A percentile compares a stretch with the other conserved stretches of the same genome.
Evolutionary conservation across 2,329 filamentous ascomycete genomes (phyloP).

Genomic region (Aspergillus felis): DNA sequence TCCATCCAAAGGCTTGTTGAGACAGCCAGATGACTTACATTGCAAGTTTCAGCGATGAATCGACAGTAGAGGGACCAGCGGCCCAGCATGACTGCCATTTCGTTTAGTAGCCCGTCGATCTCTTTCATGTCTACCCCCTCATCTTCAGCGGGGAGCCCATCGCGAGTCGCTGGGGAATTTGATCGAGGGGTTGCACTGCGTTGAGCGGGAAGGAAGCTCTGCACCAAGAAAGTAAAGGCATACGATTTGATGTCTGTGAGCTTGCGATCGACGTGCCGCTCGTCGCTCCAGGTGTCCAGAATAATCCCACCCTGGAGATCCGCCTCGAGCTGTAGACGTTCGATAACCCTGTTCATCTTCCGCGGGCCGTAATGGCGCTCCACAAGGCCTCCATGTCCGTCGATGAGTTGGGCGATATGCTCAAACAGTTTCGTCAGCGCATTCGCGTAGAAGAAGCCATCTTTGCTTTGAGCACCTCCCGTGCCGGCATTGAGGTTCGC

Average conservation of each 20-base stretch:
- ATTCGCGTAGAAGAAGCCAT: constrained; percentile 87
- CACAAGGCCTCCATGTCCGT: constrained; percentile 83
- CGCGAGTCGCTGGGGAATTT: constrained; percentile 68
- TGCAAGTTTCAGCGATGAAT: constrained; percentile 83
- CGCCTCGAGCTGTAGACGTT: constrained; percentile 86
- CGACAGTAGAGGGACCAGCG: constrained; percentile 89
- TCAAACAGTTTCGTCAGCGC: constrained; percentile 90
- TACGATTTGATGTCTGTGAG: constrained; percentile 97
- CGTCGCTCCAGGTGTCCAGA: constrained; percentile 91
- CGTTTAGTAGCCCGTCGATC: constrained; percentile 79
- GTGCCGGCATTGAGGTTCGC: constrained; percentile 70
- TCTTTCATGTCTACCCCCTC: constrained; percentile 97
- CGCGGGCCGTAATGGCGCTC: constrained; percentile 90
- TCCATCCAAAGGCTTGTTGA: not conserved
- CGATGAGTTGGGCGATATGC: constrained; percentile 94
- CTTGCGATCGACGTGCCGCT: constrained; percentile 76
- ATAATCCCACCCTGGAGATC: constrained; percentile 96
- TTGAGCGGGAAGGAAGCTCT: constrained; percentile 79
- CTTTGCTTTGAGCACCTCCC: constrained; percentile 58
- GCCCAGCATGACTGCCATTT: constrained; percentile 87
- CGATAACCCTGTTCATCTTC: constrained; percentile 92
- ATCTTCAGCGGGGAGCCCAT: constrained; percentile 67
- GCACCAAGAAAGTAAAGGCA: constrained; percentile 92
- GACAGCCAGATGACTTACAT: constrained; percentile 50
- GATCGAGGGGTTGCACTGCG: constrained; percentile 65